Evolutionary conservation across 768 basidiomycete species (phyloP), one percentile per base, ranked within the genome.

Genomic region (Gyrodon lividus): DNA sequence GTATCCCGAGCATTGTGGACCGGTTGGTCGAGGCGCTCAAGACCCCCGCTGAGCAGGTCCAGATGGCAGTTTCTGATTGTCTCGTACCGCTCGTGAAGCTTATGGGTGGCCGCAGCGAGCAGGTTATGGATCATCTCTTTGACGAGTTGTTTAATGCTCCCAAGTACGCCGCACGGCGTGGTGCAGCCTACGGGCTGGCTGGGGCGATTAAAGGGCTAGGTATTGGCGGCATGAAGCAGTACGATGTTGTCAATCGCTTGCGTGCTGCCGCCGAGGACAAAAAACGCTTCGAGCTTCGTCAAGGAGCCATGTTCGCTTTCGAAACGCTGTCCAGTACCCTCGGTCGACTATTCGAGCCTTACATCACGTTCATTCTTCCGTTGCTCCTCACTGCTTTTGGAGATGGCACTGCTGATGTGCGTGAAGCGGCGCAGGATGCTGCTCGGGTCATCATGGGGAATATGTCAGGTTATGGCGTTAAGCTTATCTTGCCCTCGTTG

Each of bases 1-100:
- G 94, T 1, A 83, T 97, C 38, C 87, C 90, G 0, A 69, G 72
- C 10, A 89, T 98, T 55, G 87, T 98, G 8, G 84, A 92, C 54
- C 77, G 93, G 9, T 75, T 98, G 17, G 82, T 96, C 7, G 89
- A 90, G 28, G 92, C 96, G 1, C 75, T 99, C 51, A 88, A 87
- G 69, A 98, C 95, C 0, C 97, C 96, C 0, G 83, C 94, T 2
- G 97, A 99, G 66, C 87, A 95, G 64, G 97, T 99, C 0, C 96
- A 98, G 66, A 86, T 92, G 40, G 95, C 97, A 7, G 93, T 98
- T 1, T 92, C 95, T 0, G 97, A 98, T 52, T 98, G 96, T 71
- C 75, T 99, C 4, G 87, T 92, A 0, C 92, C 94, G 1, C 76
- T 99, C 6, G 89, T 94, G 37, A 77, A 79, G 31, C 70, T 84